Evolutionary conservation across 2,329 filamentous ascomycete genomes (phyloP).

Genomic region (Alternaria burnsii): DNA sequence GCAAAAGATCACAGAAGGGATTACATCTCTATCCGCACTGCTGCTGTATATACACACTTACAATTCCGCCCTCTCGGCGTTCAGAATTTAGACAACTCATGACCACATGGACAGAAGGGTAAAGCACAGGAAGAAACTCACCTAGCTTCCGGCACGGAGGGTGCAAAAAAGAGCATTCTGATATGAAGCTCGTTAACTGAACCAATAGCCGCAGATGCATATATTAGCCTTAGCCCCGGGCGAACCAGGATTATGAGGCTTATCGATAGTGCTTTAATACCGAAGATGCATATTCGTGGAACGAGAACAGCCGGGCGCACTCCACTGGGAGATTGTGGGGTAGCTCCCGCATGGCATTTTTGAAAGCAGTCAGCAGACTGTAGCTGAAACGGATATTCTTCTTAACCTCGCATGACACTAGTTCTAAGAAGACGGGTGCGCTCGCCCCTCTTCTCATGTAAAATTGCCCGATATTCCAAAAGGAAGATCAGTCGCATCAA

Average conservation of each 20-base stretch:
- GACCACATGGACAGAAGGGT: constrained; percentile 15
- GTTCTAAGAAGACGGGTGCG: neutral
- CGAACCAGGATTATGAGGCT: constrained; percentile 24
- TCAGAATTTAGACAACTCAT: constrained; percentile 7
- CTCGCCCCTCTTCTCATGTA: neutral
- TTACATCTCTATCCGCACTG: constrained; percentile 2
- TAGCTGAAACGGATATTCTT: constrained; percentile 2
- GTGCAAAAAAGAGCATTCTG: constrained; percentile 26
- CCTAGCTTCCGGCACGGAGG: constrained; percentile 23
- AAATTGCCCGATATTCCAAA: neutral
- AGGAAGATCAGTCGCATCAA: neutral
- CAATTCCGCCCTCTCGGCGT: neutral
- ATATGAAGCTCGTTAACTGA: constrained; percentile 26
- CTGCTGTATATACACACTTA: constrained; percentile 23
- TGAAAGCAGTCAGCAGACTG: constrained; percentile 15
- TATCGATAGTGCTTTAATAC: constrained; percentile 41
- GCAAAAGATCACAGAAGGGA: constrained; percentile 5
- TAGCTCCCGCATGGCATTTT: constrained; percentile 15
- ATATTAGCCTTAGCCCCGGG: constrained; percentile 29
- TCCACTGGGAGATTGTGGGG: constrained; percentile 21
- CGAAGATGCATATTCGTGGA: constrained; percentile 24
- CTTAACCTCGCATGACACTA: neutral
- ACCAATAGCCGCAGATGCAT: constrained; percentile 22
- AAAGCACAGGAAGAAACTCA: constrained; percentile 20
- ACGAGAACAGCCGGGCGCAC: constrained; percentile 28